A percentile compares a stretch with the other conserved stretches of the same genome.
Conservation (phyloP, 352 stramenopile genomes). For the Phytophthora fragariae region DNA sequence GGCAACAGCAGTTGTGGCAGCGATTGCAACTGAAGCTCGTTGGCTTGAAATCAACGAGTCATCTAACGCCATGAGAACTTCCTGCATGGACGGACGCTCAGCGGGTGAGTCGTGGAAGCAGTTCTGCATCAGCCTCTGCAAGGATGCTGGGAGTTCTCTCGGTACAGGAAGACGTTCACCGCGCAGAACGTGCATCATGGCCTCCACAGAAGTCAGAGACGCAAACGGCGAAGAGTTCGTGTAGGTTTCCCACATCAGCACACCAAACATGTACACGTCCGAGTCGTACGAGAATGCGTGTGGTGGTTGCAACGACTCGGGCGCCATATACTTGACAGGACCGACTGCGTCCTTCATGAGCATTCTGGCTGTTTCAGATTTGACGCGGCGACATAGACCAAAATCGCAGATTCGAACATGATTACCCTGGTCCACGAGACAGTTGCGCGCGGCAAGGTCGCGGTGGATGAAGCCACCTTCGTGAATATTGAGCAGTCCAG, state of each 20-base stretch:
- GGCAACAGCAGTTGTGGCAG: constrained; percentile 27
- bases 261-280: constrained; percentile 86
- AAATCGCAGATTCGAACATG: constrained; percentile 85
- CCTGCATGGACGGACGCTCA: constrained; percentile 72
- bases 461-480: constrained; percentile 88
- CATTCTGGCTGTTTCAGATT: constrained; percentile 54
- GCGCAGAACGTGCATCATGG: constrained; percentile 67
- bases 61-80: constrained; percentile 64
- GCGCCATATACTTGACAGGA: constrained; percentile 87
- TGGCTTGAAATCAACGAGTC: constrained; percentile 36
- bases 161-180: constrained; percentile 69
- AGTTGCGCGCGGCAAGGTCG: constrained; percentile 83
- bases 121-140: constrained; percentile 67
- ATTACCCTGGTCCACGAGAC: constrained; percentile 67
- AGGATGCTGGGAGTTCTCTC: constrained; percentile 47
- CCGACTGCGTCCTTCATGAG: constrained; percentile 75
- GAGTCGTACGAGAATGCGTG: constrained; percentile 82
- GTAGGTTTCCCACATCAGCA: constrained; percentile 87
- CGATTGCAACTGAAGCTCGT: constrained; percentile 29
- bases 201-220: constrained; percentile 61
- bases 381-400: constrained; percentile 72
- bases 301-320: constrained; percentile 78
- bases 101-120: constrained; percentile 75
- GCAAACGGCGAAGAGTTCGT: constrained; percentile 63
- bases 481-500: constrained; percentile 83